These are phyloP conservation scores for Teratosphaeria pseudoeucalypti DNA, from an alignment of 2,329 filamentous ascomycete species.

Conservation along the genomic window DNA sequence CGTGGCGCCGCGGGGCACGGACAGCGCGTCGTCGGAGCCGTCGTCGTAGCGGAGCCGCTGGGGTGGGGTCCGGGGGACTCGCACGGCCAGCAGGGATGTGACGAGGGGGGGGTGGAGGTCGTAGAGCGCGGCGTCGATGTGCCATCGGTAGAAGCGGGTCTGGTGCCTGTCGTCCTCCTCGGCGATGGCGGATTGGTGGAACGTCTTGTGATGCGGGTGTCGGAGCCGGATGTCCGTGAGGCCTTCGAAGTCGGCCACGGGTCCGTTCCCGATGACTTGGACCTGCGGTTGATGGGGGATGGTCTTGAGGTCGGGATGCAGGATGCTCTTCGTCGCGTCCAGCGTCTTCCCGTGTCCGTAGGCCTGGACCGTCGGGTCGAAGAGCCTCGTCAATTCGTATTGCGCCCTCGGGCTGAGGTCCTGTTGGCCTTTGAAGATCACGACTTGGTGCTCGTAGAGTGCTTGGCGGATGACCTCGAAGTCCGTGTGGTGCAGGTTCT, in stretches of 20 bases:
- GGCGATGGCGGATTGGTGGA: conserved; percentile 57
- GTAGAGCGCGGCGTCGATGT: conserved; percentile 70
- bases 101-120: conserved; percentile 63
- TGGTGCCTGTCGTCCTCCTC: conserved; percentile 48
- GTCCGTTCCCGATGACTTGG: conserved; percentile 70
- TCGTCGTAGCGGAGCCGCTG: conserved; percentile 67
- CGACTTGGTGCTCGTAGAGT: conserved; percentile 57
- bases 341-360: conserved; percentile 72
- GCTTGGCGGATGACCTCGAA: conserved; percentile 54
- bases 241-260: conserved; percentile 59
- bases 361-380: conserved; percentile 54
- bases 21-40: conserved; percentile 53
- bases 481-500: conserved; percentile 43
- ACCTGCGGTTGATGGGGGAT: conserved; percentile 71
- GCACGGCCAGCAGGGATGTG: conserved; percentile 64
- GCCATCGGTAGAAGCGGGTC: conserved; percentile 64
- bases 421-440: conserved; percentile 60
- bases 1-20: conserved; percentile 64
- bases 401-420: conserved; percentile 58
- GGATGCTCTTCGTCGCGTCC: conserved; percentile 53
- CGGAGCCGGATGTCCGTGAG: conserved; percentile 56
- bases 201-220: conserved; percentile 69
- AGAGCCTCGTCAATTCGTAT: conserved; percentile 61
- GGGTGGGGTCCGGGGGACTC: conserved; percentile 54
- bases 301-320: conserved; percentile 72